These are phyloP conservation scores for Fusarium goolgardi DNA, from an alignment of 2,329 filamentous ascomycete genomes.

Conservation along the genomic window DNA sequence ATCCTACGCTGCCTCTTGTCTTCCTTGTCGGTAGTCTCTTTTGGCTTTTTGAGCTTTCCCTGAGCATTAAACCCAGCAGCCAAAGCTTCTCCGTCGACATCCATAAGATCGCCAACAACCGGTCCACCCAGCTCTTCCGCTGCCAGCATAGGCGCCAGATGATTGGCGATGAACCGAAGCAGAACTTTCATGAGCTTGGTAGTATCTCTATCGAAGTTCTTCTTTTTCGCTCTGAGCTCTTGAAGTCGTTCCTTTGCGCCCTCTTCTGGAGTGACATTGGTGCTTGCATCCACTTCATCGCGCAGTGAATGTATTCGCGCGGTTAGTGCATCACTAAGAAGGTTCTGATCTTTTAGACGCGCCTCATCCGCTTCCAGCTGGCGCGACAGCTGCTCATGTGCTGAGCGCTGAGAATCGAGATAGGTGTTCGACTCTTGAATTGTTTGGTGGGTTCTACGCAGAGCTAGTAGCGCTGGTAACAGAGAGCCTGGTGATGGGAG, in stretches of 20 bases:
- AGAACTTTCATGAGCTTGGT: conserved; percentile 71
- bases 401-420: conserved; percentile 59
- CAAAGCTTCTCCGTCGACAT: conserved; percentile 70
- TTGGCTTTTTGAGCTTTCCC: conserved; percentile 65
- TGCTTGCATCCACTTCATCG: conserved; percentile 66
- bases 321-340: conserved; percentile 65
- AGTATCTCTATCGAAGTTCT: conserved; percentile 70
- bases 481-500: conserved; percentile 75
- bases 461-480: conserved; percentile 76
- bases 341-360: conserved; percentile 65
- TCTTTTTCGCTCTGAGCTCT: conserved; percentile 69
- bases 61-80: conserved; percentile 70
- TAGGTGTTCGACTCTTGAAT: conserved; percentile 73
- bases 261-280: conserved; percentile 69
- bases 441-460: conserved; percentile 73
- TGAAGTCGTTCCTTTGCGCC: conserved; percentile 71
- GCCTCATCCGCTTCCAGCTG: conserved; percentile 64
- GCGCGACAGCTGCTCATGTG: conserved; percentile 58
- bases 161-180: conserved; percentile 75
- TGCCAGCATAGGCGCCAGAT: conserved; percentile 79
- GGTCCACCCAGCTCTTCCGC: conserved; percentile 87
- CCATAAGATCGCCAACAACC: conserved; percentile 79
- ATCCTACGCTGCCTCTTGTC: conserved; percentile 70
- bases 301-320: conserved; percentile 70
- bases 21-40: conserved; percentile 52